These are phyloP conservation scores for Claviceps citrina DNA, from an alignment of 2,329 filamentous ascomycete species.

Conservation along the genomic window DNA sequence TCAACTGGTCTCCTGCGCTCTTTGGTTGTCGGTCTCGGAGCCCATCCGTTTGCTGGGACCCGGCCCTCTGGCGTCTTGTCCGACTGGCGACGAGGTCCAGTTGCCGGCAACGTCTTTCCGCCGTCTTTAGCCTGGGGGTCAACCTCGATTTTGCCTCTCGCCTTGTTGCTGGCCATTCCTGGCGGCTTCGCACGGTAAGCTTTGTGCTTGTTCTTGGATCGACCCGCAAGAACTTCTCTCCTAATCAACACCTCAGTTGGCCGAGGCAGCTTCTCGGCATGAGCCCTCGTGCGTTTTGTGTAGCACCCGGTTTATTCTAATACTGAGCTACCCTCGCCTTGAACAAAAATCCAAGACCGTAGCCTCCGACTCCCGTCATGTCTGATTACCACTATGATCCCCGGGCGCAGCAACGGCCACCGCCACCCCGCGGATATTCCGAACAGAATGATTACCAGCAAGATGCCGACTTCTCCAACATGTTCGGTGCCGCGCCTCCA, in stretches of 20 bases:
- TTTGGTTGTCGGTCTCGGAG: not conserved
- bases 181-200: conserved; percentile 4
- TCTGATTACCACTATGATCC: conserved; percentile 43
- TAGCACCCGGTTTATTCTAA: not conserved
- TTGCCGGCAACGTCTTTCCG: not conserved
- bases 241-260: not conserved
- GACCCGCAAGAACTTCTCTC: not conserved
- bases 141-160: not conserved
- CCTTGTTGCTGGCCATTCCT: conserved; percentile 3
- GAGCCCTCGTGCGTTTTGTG: not conserved
- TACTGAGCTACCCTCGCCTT: not conserved
- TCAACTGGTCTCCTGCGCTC: not conserved
- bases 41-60: not conserved
- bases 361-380: conserved; percentile 24
- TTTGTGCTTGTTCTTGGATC: not conserved
- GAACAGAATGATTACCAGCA: conserved; percentile 49
- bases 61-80: not conserved
- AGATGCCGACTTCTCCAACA: conserved; percentile 90
- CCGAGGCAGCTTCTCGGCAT: not conserved
- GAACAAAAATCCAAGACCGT: not conserved
- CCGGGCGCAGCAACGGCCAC: conserved; percentile 25
- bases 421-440: conserved; percentile 33
- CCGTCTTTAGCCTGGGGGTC: not conserved
- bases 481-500: conserved; percentile 78
- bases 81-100: not conserved